phyloP scores from a whole-genome alignment of 1,284 basidiomycete genomes.

The Sporisorium graminicola region DNA sequence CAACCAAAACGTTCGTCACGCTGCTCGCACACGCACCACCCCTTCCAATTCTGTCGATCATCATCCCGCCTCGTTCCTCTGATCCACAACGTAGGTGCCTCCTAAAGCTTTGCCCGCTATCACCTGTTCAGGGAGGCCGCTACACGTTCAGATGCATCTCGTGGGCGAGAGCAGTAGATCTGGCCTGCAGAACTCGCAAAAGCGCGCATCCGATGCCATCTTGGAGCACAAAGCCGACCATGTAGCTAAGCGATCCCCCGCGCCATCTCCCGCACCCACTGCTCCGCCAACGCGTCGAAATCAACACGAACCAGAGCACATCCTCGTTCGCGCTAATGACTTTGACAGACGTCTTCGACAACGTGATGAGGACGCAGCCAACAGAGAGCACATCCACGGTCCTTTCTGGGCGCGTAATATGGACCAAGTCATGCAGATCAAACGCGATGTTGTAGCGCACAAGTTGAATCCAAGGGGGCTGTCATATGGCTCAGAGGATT shows the following conservation, averaged over 20 bases:
- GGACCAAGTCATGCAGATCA: slow-evolving; percentile 41
- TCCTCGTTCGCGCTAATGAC: slow-evolving; percentile 20
- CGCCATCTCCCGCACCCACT: slow-evolving; percentile 35
- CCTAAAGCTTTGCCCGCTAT: too few relatives aligned
- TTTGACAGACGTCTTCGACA: slow-evolving; percentile 21
- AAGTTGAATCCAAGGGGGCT: slow-evolving; percentile 7
- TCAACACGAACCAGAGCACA: slow-evolving; percentile 39
- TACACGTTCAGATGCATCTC: slow-evolving; percentile 24
- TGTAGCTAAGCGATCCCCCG: slow-evolving; percentile 16
- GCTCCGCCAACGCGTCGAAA: slow-evolving; percentile 33
- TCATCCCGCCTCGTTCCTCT: too few relatives aligned
- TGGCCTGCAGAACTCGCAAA: slow-evolving; percentile 17
- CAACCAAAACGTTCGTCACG: too few relatives aligned
- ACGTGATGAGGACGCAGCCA: slow-evolving; percentile 7
- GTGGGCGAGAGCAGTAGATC: slow-evolving; percentile 44
- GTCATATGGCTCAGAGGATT: background rate
- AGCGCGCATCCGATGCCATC: slow-evolving; percentile 6
- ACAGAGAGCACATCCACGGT: slow-evolving; percentile 39
- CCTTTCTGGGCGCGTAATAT: slow-evolving; percentile 50
- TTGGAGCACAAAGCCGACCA: background rate
- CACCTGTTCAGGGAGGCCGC: background rate
- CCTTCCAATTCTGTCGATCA: too few relatives aligned
- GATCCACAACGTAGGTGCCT: too few relatives aligned
- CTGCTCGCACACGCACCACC: too few relatives aligned
- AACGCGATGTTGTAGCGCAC: slow-evolving; percentile 20